These are phyloP conservation scores for Mycocentrospora acerina DNA, from an alignment of 2,329 filamentous ascomycete genomes.

Conservation along the genomic window DNA sequence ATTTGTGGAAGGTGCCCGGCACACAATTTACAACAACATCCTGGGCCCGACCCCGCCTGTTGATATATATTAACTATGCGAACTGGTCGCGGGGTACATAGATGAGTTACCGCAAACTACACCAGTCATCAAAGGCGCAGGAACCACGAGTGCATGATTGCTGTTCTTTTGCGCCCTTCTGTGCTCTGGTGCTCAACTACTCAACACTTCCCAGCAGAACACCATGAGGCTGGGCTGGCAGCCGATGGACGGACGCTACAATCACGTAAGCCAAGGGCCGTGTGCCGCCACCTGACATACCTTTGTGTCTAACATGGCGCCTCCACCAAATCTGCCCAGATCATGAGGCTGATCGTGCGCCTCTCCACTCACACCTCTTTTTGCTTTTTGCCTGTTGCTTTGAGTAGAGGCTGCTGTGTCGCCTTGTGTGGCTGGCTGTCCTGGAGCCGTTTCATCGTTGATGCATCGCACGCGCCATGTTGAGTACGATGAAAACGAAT, in stretches of 20 bases:
- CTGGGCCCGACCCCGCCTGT: slow-evolving; percentile 26
- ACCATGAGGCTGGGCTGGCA: no score
- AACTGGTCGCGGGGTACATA: slow-evolving; percentile 37
- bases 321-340: slow-evolving; percentile 13
- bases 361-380: no score
- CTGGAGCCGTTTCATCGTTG: no score
- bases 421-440: no score
- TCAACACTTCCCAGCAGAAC: no score
- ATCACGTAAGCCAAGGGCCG: no score
- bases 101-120: slow-evolving; percentile 31
- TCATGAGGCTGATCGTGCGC: slow-evolving; percentile 14
- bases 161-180: neutral
- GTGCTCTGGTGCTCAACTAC: no score
- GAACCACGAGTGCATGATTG: slow-evolving; percentile 1
- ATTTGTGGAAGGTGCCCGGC: slow-evolving; percentile 22
- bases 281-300: slow-evolving; percentile 3
- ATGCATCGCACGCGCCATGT: no score
- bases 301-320: slow-evolving; percentile 14
- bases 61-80: slow-evolving; percentile 25
- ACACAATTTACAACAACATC: slow-evolving; percentile 22
- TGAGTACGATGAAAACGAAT: no score
- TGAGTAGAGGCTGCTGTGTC: no score
- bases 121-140: slow-evolving; percentile 25
- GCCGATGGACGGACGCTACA: no score
- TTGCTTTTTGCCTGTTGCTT: no score